Evolutionary conservation across 202 grass and related monocot species (phyloP).

Genomic region (Zizania palustris): DNA sequence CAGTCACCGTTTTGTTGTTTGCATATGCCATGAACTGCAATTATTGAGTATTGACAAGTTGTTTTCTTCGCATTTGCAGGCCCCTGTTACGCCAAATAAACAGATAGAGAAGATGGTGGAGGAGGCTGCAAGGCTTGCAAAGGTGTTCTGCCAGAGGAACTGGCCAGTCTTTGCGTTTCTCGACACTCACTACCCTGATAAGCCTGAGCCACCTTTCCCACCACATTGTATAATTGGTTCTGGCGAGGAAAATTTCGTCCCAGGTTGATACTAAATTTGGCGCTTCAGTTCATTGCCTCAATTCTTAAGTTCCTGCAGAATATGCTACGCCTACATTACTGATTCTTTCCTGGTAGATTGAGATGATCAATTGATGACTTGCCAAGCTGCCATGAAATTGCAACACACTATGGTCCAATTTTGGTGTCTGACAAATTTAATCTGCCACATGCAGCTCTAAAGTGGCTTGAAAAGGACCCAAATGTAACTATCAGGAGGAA

Average conservation of each 20-base stretch:
- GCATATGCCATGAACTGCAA: neutral
- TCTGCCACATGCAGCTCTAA: constrained; percentile 55
- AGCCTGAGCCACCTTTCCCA: constrained; percentile 81
- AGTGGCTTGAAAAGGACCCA: constrained; percentile 87
- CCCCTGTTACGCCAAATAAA: constrained; percentile 75
- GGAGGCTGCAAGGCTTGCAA: constrained; percentile 73
- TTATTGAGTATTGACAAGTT: neutral
- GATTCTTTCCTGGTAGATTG: neutral
- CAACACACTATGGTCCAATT: constrained; percentile 3
- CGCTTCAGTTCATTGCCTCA: neutral
- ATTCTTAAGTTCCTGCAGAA: neutral
- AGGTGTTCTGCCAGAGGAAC: constrained; percentile 68
- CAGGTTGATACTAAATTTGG: constrained; percentile 48
- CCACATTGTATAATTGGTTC: constrained; percentile 92
- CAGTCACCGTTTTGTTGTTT: neutral
- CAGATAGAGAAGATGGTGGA: constrained; percentile 85
- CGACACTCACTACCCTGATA: constrained; percentile 76
- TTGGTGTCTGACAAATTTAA: constrained; percentile 25
- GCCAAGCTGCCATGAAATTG: neutral
- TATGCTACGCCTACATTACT: neutral
- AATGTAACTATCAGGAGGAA: constrained; percentile 79
- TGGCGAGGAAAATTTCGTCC: constrained; percentile 88
- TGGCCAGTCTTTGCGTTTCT: constrained; percentile 91
- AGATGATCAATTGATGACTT: neutral
- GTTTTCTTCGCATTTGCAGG: constrained; percentile 49